Base-by-base conservation (phyloP, 23 red algal genomes). In the Cyanidioschyzon merolae region DNA sequence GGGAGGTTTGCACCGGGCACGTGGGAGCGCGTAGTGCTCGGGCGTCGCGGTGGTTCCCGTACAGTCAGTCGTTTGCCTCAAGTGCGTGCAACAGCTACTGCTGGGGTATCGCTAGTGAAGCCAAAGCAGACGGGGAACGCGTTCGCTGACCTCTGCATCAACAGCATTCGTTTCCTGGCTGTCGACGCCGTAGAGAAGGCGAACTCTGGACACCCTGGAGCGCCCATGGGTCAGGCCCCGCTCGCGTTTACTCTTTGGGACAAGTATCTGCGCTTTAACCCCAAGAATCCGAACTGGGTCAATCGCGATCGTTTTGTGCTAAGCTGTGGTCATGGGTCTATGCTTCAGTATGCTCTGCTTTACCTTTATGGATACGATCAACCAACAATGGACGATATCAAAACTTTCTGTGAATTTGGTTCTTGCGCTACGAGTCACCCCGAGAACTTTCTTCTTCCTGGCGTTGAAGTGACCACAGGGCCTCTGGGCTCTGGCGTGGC, bases 261-360 rank as follows among this genome's bases (percentile, higher is more conserved):
- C 34, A 96, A 88, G 54, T 80, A 86, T 74, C 58, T 96, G 85
- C 89, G 84, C 78, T 96, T 88, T 75, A 90, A 90, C 58, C 92
- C 92, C 30, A 84, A 83, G 78, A 96, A 96, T 74, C 92, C 92
- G 0, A 37, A 54, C 58, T 96, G 82, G 80, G 57, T 87, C 38
- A 96, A 90, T 29, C 80, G 92, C 3, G 92, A 96, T 76, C 87
- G 92, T 58, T 96, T 96, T 58, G 87, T 96, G 29, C 59, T 96
- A 36, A 90, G 86, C 0, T 80, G 84, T 36, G 92, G 92, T 15
- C 92, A 96, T 71, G 92, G 87, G 34, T 96, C 92, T 7, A 90
- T 90, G 87, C 92, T 96, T 25, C 37, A 80, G 85, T 96, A 96
- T 79, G 86, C 92, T 24, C 79, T 96, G 38, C 76, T 96, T 1